A percentile compares a stretch with the other conserved stretches of the same genome.
These are phyloP conservation scores for Echinochloa phyllopogon DNA, from an alignment of 176 grass and related monocot genomes.

Conservation along the genomic window DNA sequence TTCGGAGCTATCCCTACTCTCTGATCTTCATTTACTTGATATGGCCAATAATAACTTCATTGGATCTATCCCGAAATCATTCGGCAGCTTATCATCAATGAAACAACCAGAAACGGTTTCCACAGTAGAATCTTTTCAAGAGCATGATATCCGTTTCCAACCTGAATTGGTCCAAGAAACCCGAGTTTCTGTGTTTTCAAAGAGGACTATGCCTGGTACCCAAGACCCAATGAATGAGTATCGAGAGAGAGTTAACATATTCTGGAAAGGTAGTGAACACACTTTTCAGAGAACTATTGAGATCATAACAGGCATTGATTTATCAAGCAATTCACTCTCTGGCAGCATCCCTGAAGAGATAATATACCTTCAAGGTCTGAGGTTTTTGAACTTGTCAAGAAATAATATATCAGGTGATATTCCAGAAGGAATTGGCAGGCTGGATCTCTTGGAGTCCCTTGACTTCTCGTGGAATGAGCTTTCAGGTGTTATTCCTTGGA, in stretches of 20 bases:
- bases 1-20: no score
- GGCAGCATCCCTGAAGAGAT: background rate
- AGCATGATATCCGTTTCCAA: background rate
- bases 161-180: background rate
- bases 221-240: background rate
- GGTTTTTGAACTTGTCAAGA: background rate
- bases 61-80: conserved; percentile 53
- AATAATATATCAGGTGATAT: conserved; percentile 43
- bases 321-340: background rate
- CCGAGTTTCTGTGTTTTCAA: background rate
- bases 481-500: conserved; percentile 36
- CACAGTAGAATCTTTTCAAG: background rate
- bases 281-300: background rate
- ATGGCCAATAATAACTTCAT: conserved; percentile 54
- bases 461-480: conserved; percentile 39
- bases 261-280: conserved; percentile 57
- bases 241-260: conserved; percentile 59
- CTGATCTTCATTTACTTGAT: no score
- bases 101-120: conserved; percentile 14
- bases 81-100: conserved; percentile 64
- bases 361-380: background rate
- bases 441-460: conserved; percentile 38
- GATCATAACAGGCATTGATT: background rate
- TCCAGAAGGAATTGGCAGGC: conserved; percentile 39
- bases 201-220: no score